phyloP scores from a whole-genome alignment of 495 filamentous ascomycete species.

The Penicillium diatomitis region DNA sequence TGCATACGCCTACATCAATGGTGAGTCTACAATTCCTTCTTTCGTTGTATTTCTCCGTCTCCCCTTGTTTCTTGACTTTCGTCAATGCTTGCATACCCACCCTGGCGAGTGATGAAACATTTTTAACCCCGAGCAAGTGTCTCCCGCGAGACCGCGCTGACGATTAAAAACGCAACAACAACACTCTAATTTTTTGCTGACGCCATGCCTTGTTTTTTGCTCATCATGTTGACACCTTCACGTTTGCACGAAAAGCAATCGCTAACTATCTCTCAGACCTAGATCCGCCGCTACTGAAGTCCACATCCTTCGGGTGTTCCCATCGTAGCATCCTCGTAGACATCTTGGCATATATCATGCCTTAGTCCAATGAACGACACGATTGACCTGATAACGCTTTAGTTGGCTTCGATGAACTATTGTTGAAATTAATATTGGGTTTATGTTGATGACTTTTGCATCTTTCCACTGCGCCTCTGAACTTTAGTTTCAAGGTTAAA shows the following conservation, averaged over 20 bases:
- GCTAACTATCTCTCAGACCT: conserved; percentile 16
- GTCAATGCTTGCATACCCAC: neutral
- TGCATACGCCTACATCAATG: conserved; percentile 16
- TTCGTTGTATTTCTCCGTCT: neutral
- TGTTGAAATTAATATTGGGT: no score
- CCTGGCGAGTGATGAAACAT: conserved; percentile 45
- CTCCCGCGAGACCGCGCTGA: conserved; percentile 31
- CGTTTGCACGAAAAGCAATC: conserved; percentile 13
- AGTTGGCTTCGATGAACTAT: neutral
- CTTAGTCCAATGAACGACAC: no score
- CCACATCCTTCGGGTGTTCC: neutral
- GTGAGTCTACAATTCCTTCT: conserved; percentile 19
- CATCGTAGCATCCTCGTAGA: neutral
- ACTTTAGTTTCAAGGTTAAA: no score
- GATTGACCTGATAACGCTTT: no score
- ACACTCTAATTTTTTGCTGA: conserved; percentile 61
- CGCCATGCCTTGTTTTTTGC: conserved; percentile 24
- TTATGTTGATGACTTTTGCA: no score
- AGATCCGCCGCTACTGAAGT: neutral
- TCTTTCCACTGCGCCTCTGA: no score
- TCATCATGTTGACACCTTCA: neutral
- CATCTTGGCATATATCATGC: neutral
- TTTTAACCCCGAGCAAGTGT: conserved; percentile 48
- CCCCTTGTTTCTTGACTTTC: neutral
- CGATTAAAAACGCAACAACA: conserved; percentile 49